Evolutionary conservation across 495 filamentous ascomycete genomes (phyloP).

Genomic region (Tricharina praecox): DNA sequence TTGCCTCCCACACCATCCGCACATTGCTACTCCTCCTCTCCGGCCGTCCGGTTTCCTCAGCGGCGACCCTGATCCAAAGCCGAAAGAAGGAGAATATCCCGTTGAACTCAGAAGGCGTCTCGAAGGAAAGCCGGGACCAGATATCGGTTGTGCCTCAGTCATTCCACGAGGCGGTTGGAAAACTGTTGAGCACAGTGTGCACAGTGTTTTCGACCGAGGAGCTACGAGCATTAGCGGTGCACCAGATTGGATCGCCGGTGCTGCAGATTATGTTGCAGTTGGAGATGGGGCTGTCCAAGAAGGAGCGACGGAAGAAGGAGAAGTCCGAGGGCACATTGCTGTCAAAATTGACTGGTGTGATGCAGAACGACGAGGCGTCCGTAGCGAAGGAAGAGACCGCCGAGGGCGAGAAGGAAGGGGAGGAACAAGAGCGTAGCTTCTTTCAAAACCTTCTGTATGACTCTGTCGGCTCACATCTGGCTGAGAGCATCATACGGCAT

Average conservation of each 20-base stretch:
- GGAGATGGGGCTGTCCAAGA: constrained; percentile 33
- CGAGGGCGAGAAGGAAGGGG: not conserved
- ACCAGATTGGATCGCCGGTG: constrained; percentile 76
- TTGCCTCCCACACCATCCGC: constrained; percentile 78
- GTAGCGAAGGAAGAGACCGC: constrained; percentile 9
- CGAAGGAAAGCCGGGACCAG: constrained; percentile 30
- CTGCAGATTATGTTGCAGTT: constrained; percentile 74
- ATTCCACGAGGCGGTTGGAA: constrained; percentile 56
- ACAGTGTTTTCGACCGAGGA: constrained; percentile 11
- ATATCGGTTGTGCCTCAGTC: constrained; percentile 51
- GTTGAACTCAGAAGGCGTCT: constrained; percentile 29
- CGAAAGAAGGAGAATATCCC: constrained; percentile 75
- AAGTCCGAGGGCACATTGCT: constrained; percentile 10
- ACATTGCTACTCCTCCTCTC: constrained; percentile 73
- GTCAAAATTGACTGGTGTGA: constrained; percentile 40
- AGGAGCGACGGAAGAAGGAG: constrained; percentile 7
- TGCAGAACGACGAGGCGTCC: constrained; percentile 47
- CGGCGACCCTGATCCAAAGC: constrained; percentile 57
- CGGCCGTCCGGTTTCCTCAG: constrained; percentile 43
- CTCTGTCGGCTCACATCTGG: constrained; percentile 67
- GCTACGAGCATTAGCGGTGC: constrained; percentile 62
- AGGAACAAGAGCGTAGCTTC: constrained; percentile 34
- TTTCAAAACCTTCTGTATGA: constrained; percentile 78
- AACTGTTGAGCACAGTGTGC: constrained; percentile 58
- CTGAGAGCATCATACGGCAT: constrained; percentile 65